phyloP scores from a whole-genome alignment of 2,329 filamentous ascomycete species.

The Diaporthe nobilis region DNA sequence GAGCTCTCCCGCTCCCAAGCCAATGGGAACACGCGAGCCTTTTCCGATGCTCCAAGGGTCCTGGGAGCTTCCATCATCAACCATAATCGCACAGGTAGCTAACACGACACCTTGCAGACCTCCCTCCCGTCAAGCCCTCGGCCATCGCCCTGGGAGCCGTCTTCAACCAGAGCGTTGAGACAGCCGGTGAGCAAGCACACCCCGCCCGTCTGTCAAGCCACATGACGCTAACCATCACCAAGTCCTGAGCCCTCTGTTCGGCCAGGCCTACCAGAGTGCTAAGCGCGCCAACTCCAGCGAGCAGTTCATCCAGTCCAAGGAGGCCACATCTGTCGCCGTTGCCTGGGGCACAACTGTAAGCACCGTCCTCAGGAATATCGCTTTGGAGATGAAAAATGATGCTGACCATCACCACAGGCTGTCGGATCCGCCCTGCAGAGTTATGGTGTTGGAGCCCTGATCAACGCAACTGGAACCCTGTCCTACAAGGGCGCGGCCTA shows the following conservation, averaged over 20 bases:
- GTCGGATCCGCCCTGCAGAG: conserved; percentile 90
- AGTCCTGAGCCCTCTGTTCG: conserved; percentile 90
- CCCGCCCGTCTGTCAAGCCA: background rate
- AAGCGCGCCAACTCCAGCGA: conserved; percentile 94
- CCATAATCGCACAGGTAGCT: conserved; percentile 17
- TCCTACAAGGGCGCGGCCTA: conserved; percentile 98
- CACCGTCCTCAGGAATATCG: background rate
- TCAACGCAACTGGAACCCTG: conserved; percentile 95
- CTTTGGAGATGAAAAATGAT: no score
- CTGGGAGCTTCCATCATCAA: conserved; percentile 16
- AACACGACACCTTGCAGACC: conserved; percentile 57
- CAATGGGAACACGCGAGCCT: background rate
- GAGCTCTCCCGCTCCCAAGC: background rate
- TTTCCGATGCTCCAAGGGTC: background rate
- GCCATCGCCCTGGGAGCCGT: conserved; percentile 95
- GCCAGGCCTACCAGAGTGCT: conserved; percentile 93
- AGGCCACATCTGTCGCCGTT: conserved; percentile 87
- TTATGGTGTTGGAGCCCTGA: conserved; percentile 89
- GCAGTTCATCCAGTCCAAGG: conserved; percentile 95
- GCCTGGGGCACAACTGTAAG: conserved; percentile 75
- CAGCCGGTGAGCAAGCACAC: conserved; percentile 41
- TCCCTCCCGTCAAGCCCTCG: conserved; percentile 91
- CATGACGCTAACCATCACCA: conserved; percentile 2
- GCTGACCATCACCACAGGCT: conserved; percentile 30
- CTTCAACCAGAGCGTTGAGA: conserved; percentile 80